Base-by-base conservation (phyloP, 2,329 filamentous ascomycete genomes). In the Fusarium citri region DNA sequence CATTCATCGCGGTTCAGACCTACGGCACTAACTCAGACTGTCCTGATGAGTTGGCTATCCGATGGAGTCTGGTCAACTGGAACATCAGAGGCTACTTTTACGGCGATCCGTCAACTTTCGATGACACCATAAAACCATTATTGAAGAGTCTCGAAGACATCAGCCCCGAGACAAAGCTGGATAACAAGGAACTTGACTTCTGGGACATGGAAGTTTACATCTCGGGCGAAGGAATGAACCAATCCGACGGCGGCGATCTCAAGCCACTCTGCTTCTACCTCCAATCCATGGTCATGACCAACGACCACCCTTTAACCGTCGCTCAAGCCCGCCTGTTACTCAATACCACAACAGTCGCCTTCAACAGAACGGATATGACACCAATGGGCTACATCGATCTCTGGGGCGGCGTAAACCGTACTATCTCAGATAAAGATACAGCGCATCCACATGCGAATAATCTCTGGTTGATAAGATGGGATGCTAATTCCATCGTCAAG, bases 381-480 rank as follows among this genome's bases (percentile, higher is more conserved):
- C 68, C 66, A 25, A 64, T 56, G 3, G 69, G 71, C 7, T 73
- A 64, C 49, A 49, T 73, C 4, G 69, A 72, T 11, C 69, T 72
- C 34, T 71, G 69, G 71, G 64, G 61, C 8, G 69, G 67, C 5
- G 55, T 72, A 6, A 72, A 69, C 9, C 59, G 69, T 9, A 28
- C 53, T 5, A 57, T 73, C 18, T 22, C 37, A 1, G 67, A 72
- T 10, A n/a, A 11, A 0, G 69, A 71, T 26, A 72, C 67, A 1
- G 55, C 48, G 1, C 62, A 68, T 8, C 59, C 69, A 1, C 69
- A 73, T 6, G 71, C 61, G 3, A 69, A 72, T 42, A 72, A 72
- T 28, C 47, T 68, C 8, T 71, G 71, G 71, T 31, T 72, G 23
- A 69, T 73, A 34, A 68, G 71, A 20, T 72, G 61, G 55, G 71